A percentile compares a stretch with the other conserved stretches of the same genome.
These are phyloP conservation scores for Lithocarpus polystachyus DNA, from an alignment of 306 rosid species.

Conservation along the genomic window DNA sequence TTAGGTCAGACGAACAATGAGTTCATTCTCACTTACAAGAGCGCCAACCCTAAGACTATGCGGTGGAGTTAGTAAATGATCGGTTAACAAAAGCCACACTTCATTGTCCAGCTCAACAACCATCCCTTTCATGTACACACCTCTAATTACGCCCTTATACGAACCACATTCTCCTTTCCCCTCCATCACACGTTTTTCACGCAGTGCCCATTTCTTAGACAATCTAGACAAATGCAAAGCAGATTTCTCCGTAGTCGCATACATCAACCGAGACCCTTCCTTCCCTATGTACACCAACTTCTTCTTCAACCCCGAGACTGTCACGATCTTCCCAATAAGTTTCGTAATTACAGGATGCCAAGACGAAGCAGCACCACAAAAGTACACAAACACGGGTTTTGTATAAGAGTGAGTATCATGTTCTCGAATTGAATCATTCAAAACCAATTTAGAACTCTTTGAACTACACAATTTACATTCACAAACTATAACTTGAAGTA, in stretches of 20 bases:
- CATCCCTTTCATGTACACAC: conserved; percentile 84
- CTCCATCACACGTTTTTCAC: conserved; percentile 14
- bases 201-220: conserved; percentile 22
- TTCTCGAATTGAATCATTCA: conserved; percentile 28
- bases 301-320: conserved; percentile 61
- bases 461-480: conserved; percentile 57
- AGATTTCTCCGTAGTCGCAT: conserved; percentile 55
- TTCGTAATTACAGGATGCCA: conserved; percentile 76
- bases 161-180: conserved; percentile 66
- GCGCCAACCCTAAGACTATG: conserved; percentile 87
- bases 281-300: conserved; percentile 51
- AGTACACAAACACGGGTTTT: conserved; percentile 48
- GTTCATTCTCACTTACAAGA: conserved; percentile 49
- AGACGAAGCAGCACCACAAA: conserved; percentile 52
- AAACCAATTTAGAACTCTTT: conserved; percentile 12
- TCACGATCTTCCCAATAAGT: conserved; percentile 41
- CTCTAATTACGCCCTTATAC: conserved; percentile 65
- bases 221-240: conserved; percentile 38
- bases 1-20: not conserved
- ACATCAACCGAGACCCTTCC: conserved; percentile 61
- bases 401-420: conserved; percentile 47
- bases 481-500: conserved; percentile 51
- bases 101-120: conserved; percentile 77
- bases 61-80: conserved; percentile 46
- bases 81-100: conserved; percentile 89